These are phyloP conservation scores for Suillus fuscotomentosus DNA, from an alignment of 768 basidiomycete genomes.

Conservation along the genomic window DNA sequence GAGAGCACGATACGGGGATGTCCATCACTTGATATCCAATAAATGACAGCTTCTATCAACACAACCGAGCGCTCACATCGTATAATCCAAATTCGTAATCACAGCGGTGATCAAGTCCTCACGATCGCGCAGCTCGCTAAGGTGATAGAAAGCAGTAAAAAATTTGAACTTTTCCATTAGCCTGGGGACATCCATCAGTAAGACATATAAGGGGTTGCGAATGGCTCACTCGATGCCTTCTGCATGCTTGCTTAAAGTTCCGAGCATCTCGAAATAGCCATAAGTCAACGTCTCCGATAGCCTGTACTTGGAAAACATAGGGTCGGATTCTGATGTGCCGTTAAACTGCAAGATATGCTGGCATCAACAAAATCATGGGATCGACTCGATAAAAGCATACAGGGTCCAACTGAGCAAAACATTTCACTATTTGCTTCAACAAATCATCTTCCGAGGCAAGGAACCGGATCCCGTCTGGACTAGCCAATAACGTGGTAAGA, in stretches of 20 bases:
- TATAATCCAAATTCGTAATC: conserved; percentile 90
- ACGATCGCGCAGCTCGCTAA: conserved; percentile 86
- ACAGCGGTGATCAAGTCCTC: conserved; percentile 92
- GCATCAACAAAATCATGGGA: not conserved
- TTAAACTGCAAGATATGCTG: conserved; percentile 52
- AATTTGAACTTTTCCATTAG: conserved; percentile 88
- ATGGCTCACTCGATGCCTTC: conserved; percentile 78
- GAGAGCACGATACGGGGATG: conserved; percentile 92
- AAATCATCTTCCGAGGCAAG: conserved; percentile 82
- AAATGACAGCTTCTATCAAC: conserved; percentile 4
- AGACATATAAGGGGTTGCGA: not conserved
- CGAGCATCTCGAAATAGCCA: conserved; percentile 96
- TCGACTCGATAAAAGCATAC: conserved; percentile 41
- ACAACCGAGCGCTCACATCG: conserved; percentile 53
- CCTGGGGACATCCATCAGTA: conserved; percentile 36
- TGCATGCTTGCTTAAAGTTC: conserved; percentile 80
- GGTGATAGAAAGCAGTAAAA: conserved; percentile 94
- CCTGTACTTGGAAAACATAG: conserved; percentile 81
- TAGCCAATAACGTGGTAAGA: conserved; percentile 79
- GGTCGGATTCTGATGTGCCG: conserved; percentile 68
- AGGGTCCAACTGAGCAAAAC: conserved; percentile 91
- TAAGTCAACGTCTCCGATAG: conserved; percentile 81
- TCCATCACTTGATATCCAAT: conserved; percentile 65
- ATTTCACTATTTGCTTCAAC: conserved; percentile 76
- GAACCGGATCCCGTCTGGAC: conserved; percentile 81